Evolutionary conservation across 768 basidiomycete genomes (phyloP), one percentile per base, ranked within the genome.

Genomic region (Phanerodontia chrysosporium): DNA sequence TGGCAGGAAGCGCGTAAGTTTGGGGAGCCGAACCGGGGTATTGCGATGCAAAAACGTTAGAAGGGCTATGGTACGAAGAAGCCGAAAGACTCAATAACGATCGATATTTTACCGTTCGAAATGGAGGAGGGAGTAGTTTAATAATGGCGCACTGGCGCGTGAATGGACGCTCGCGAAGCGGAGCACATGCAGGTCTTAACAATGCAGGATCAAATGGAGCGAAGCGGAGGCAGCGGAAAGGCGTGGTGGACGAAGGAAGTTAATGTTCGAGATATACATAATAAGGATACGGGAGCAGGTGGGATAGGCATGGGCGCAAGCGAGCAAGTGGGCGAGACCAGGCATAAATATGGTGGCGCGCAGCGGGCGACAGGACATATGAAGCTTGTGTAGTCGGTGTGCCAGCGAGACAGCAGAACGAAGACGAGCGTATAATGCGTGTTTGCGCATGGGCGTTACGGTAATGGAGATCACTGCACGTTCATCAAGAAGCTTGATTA

Each of bases 401-500:
- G 51, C 28, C 51, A 36, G 51, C n/a, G 9, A 16, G 22, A 14
- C 16, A 22, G n/a, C 27, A 18, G 30, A 35, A 21, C 51, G 51
- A 51, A 51, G 28, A 6, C 25, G 12, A 24, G 14, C 32, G 32
- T 42, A 53, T 48, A 53, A 39, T 39, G 52, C 35, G 52, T 53
- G 52, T 53, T 21, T 53, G 52, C 52, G 52, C 52, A 53, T 53
- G 52, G 52, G 35, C 51, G 51, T 36, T 53, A 53, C 24, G 52
- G 52, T 53, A 53, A 51, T 21, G n/a, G n/a, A 30, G 29, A 51
- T 21, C n/a, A 25, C 52, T 53, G 32, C 52, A 27, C 35, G 35
- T 53, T 42, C 52, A 42, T 53, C 52, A 42, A 53, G 52, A 53
- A 56, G 55, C 32, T 29, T 24, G 46, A 57, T 57, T 57, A 57